Conservation (phyloP, 345 rosid genomes). For the Turritis glabra region DNA sequence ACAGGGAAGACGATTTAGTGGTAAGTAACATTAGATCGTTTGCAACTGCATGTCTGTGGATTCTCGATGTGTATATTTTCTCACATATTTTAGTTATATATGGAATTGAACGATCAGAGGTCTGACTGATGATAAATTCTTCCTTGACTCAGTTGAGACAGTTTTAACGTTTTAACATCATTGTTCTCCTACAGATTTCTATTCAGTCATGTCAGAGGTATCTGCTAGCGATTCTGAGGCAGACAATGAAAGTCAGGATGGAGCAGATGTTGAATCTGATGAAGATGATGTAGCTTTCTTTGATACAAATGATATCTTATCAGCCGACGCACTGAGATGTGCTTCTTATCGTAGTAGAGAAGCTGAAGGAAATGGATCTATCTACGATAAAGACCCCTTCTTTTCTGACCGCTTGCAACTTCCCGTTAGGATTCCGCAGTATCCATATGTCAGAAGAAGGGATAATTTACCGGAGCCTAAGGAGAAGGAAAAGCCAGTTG, state of each 20-base stretch:
- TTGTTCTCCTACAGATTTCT: constrained; percentile 72
- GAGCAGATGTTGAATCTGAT: constrained; percentile 86
- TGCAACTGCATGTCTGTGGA: constrained; percentile 6
- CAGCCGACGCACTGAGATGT: constrained; percentile 85
- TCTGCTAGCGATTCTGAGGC: constrained; percentile 84
- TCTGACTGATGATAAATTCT: background rate
- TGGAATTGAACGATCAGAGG: background rate
- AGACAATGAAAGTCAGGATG: constrained; percentile 93
- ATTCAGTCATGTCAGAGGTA: constrained; percentile 97
- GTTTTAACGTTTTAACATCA: constrained; percentile 1
- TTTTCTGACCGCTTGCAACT: constrained; percentile 58
- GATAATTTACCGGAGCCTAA: constrained; percentile 92
- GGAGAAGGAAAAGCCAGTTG: constrained; percentile 96
- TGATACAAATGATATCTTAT: constrained; percentile 86
- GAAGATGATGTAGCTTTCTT: constrained; percentile 80
- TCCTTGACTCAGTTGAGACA: constrained; percentile 20
- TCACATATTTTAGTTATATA: background rate
- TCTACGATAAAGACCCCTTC: constrained; percentile 58
- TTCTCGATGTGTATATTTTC: too few species aligned
- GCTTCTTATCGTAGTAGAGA: constrained; percentile 90
- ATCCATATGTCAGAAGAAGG: constrained; percentile 85
- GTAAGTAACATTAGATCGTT: constrained; percentile 51
- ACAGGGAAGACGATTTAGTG: constrained; percentile 90
- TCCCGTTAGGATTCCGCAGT: constrained; percentile 58
- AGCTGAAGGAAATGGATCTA: constrained; percentile 54